Evolutionary conservation across 345 rosid genomes (phyloP).

Genomic region (Gossypium ekmanianum): DNA sequence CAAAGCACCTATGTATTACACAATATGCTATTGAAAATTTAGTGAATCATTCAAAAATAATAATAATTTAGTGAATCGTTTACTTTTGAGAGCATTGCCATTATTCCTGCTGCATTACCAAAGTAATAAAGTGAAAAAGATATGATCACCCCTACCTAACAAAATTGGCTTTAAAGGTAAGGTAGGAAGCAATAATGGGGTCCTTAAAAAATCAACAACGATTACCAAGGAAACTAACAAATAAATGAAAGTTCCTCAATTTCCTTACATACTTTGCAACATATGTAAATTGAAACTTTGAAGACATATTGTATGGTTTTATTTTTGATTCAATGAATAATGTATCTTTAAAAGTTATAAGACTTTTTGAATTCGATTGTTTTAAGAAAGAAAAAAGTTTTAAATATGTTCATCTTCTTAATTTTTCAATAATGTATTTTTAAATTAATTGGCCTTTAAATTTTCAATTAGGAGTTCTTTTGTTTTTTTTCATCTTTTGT

Average conservation of each 20-base stretch:
- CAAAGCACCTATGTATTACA: background rate
- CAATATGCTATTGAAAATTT: background rate
- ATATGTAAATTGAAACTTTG: too few relatives aligned
- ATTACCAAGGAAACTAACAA: background rate
- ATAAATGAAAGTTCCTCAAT: background rate
- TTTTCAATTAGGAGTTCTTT: too few relatives aligned
- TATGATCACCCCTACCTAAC: background rate
- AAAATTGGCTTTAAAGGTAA: background rate
- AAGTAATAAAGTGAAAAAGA: background rate
- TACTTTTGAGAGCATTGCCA: background rate
- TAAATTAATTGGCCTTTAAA: background rate
- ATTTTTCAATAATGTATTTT: background rate
- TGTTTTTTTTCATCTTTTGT: too few relatives aligned
- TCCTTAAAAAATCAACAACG: background rate
- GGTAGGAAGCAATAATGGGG: background rate
- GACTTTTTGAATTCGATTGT: background rate
- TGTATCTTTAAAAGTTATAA: background rate
- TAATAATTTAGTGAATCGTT: background rate
- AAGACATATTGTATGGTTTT: too few relatives aligned
- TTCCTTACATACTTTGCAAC: background rate
- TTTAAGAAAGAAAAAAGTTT: background rate
- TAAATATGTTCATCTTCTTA: background rate
- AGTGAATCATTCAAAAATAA: background rate
- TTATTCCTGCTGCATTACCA: background rate
- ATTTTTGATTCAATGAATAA: too few relatives aligned